Percentiles rank a stretch among this genome's conserved stretches.
Evolutionary conservation across 768 basidiomycete species (phyloP).

Genomic region (Termitomyces sp.): DNA sequence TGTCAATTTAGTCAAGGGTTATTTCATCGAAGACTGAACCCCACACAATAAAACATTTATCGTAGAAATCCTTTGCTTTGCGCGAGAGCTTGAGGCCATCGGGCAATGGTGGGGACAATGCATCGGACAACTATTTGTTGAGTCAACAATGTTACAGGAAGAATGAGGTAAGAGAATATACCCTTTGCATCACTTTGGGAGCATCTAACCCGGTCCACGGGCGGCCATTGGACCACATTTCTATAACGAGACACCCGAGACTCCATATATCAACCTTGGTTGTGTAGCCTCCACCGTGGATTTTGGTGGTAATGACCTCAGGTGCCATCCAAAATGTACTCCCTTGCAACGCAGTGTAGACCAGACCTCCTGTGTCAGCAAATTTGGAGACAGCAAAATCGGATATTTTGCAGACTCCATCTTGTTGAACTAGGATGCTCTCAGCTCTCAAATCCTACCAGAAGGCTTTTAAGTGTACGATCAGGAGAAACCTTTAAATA

Average conservation of each 20-base stretch:
- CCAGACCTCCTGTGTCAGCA: conserved; percentile 75
- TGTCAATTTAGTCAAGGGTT: neutral
- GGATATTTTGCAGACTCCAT: conserved; percentile 92
- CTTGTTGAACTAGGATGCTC: conserved; percentile 91
- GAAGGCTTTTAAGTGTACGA: neutral
- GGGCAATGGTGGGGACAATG: conserved; percentile 84
- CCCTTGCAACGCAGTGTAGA: conserved; percentile 92
- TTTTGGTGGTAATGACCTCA: conserved; percentile 82
- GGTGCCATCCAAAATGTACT: conserved; percentile 99
- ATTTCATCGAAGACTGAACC: conserved; percentile 2
- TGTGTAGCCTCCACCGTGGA: conserved; percentile 72
- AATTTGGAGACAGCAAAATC: conserved; percentile 97
- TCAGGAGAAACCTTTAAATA: neutral
- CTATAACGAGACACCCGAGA: conserved; percentile 91
- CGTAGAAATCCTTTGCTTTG: conserved; percentile 78
- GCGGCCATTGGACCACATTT: conserved; percentile 94
- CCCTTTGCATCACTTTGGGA: conserved; percentile 91
- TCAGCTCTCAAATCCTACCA: conserved; percentile 90
- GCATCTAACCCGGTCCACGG: conserved; percentile 91
- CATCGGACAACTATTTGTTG: conserved; percentile 65
- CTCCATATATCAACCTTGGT: conserved; percentile 99
- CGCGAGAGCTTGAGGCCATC: conserved; percentile 67
- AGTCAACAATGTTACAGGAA: neutral
- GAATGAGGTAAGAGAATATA: conserved; percentile 27
- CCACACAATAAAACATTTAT: conserved; percentile 83